Evolutionary conservation across 31 red algal species (phyloP), one percentile per base, ranked within the genome.

Genomic region (Endocladia muricata): DNA sequence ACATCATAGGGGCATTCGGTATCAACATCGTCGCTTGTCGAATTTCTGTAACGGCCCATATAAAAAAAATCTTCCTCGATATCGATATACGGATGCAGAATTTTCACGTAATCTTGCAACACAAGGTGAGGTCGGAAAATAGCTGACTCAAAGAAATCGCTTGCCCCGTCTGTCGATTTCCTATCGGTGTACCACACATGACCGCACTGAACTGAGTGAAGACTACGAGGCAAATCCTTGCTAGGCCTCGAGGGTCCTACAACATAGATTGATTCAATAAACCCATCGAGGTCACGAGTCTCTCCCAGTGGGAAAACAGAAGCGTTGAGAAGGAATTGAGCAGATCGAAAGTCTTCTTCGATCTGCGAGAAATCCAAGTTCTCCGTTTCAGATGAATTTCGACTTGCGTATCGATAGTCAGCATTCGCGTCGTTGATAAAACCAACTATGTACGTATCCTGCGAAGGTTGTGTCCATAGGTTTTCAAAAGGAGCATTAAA

Each of bases 371-470:
- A 61, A 6, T 35, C 33, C 9, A 86, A 63, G 25, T 38, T 13
- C 32, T 65, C 43, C 7, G 23, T n/a, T 25, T 28, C 41, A n/a
- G 11, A 26, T 7, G 31, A 40, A 5, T 42, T 49, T 37, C 48
- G 40, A 34, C 37, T 47, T 39, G 30, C 54, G 25, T 56, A 70
- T 23, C 64, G 28, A 59, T 86, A 84, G 31, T 85, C 89, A 22
- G 80, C 81, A 71, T 86, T 81, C 17, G 89, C 89, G 49, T 93
- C 89, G 23, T 41, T 48, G 4, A 93, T 40, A 43, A 93, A 63
- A 2, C 43, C 44, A 0, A 64, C 61, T n/a, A 70, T 39, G 77
- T 93, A 93, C 15, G 59, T 47, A 28, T 52, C 36, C 11, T 34
- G 33, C 13, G 38, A 44, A 1, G 86, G 86, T 48, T 82, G 69